Conservation (phyloP, 2,329 filamentous ascomycete species). For the Calycina marina region DNA sequence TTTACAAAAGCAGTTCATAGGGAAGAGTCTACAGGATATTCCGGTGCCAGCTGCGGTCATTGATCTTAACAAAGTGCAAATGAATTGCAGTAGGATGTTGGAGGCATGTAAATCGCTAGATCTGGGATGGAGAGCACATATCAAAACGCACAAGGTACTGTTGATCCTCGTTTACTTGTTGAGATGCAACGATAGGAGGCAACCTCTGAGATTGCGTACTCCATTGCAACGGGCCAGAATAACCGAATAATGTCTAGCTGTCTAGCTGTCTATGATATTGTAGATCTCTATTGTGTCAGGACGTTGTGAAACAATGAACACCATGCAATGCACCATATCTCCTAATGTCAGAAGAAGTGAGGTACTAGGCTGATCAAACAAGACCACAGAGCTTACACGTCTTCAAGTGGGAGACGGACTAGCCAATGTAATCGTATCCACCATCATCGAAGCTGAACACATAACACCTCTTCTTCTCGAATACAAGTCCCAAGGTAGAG, state of each 20-base stretch:
- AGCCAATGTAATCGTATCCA: conserved; percentile 55
- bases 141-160: conserved; percentile 69
- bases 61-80: conserved; percentile 48
- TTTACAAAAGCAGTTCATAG: conserved; percentile 34
- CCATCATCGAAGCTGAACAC: conserved; percentile 57
- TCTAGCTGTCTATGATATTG: too few species aligned
- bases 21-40: conserved; percentile 43
- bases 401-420: conserved; percentile 51
- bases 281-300: too few species aligned
- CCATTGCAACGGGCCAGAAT: too few species aligned
- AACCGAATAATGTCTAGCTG: too few species aligned
- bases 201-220: too few species aligned
- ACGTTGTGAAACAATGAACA: too few species aligned
- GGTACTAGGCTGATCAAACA: too few species aligned
- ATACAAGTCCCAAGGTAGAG: conserved; percentile 36
- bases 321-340: too few species aligned
- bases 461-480: conserved; percentile 45
- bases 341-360: too few species aligned
- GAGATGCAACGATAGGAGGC: too few species aligned
- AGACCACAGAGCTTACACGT: conserved; percentile 52
- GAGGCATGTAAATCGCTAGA: conserved; percentile 41
- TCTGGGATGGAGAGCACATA: conserved; percentile 59
- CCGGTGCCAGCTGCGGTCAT: conserved; percentile 54
- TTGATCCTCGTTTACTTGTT: neutral
- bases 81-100: conserved; percentile 61